A percentile compares a stretch with the other conserved stretches of the same genome.
phyloP scores from a whole-genome alignment of 2,329 filamentous ascomycete species.

The Atkinsonella texensis region DNA sequence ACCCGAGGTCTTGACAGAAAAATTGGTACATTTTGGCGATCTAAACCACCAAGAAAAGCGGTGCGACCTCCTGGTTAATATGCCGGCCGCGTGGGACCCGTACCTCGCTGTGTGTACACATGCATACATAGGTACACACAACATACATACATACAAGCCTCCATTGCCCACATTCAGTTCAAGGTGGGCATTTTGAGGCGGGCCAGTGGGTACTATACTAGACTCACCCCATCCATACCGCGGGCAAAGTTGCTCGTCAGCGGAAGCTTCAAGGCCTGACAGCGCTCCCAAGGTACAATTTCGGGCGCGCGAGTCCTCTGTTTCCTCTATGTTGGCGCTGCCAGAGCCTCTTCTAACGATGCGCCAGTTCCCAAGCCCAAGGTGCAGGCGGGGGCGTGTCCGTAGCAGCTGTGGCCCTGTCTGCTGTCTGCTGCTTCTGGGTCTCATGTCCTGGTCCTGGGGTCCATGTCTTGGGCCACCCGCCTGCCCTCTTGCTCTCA shows the following conservation, averaged over 20 bases:
- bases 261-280: no score
- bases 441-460: conserved; percentile 5
- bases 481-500: conserved; percentile 1
- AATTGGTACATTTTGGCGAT: no score
- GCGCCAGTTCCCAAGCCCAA: no score
- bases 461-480: conserved; percentile 5
- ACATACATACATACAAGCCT: no score
- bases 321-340: not conserved
- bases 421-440: conserved; percentile 2
- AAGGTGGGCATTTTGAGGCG: not conserved
- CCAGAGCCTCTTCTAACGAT: not conserved
- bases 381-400: not conserved
- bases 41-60: no score
- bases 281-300: no score
- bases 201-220: not conserved
- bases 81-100: not conserved
- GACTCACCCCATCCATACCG: not conserved
- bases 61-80: no score
- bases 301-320: no score
- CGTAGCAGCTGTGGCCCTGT: not conserved
- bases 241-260: not conserved
- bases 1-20: not conserved
- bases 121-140: not conserved
- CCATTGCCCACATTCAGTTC: not conserved
- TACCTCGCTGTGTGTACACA: not conserved